Percentiles rank a stretch among this genome's conserved stretches.
Conservation (phyloP, 805 yeast species). For the Brettanomyces bruxellensis region DNA sequence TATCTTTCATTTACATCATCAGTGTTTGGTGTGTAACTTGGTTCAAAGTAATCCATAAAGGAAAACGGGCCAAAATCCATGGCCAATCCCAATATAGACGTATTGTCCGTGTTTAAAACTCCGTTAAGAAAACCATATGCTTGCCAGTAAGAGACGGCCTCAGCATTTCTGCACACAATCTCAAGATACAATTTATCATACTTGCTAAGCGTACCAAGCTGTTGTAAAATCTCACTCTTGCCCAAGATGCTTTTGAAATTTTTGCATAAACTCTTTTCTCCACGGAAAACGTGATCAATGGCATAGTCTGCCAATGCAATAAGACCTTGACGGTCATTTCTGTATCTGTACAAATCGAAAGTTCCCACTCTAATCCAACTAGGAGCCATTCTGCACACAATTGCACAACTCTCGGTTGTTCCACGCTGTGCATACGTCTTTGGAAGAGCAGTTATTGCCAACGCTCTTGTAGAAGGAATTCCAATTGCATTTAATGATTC, state of each 20-base stretch:
- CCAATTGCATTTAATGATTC: slow-evolving; percentile 76
- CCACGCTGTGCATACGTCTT: slow-evolving; percentile 67
- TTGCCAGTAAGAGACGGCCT: slow-evolving; percentile 77
- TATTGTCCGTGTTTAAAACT: slow-evolving; percentile 89
- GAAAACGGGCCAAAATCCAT: slow-evolving; percentile 95
- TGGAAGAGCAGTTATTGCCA: slow-evolving; percentile 66
- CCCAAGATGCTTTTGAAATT: slow-evolving; percentile 17
- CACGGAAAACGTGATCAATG: slow-evolving; percentile 50
- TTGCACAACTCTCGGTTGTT: slow-evolving; percentile 71
- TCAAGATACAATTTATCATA: slow-evolving; percentile 70
- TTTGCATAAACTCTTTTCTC: slow-evolving; percentile 23
- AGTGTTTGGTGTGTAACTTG: slow-evolving; percentile 79
- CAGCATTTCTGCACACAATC: slow-evolving; percentile 65
- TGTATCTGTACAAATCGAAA: slow-evolving; percentile 72
- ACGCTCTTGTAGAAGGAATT: slow-evolving; percentile 79
- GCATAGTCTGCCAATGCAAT: slow-evolving; percentile 62
- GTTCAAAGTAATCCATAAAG: slow-evolving; percentile 77
- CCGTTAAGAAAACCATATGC: slow-evolving; percentile 91
- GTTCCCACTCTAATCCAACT: slow-evolving; percentile 85
- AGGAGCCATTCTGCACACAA: slow-evolving; percentile 75
- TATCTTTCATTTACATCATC: slow-evolving; percentile 71
- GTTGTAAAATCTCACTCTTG: slow-evolving; percentile 18
- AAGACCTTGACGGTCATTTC: slow-evolving; percentile 59
- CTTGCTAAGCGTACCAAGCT: slow-evolving; percentile 33
- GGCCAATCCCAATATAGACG: slow-evolving; percentile 79